Percentiles rank a stretch among this genome's conserved stretches.
Evolutionary conservation across 352 stramenopile genomes (phyloP).

Genomic region (Aphanomyces euteiches): DNA sequence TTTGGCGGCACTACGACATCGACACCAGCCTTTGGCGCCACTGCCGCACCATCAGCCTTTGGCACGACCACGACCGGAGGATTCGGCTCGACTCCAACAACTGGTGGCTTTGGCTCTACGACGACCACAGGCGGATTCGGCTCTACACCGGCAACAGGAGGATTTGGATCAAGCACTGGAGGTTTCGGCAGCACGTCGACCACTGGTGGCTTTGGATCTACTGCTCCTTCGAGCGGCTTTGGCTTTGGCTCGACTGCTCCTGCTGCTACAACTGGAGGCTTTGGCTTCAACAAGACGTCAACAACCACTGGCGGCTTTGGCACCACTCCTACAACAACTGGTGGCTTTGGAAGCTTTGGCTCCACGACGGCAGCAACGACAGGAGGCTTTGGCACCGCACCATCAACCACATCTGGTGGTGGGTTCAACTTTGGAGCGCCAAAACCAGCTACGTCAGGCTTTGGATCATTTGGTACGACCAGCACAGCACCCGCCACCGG

Average conservation of each 20-base stretch:
- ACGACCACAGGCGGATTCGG: slow-evolving; percentile 32
- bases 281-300: neutral
- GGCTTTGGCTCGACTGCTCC: neutral
- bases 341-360: slow-evolving; percentile 43
- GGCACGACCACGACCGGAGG: slow-evolving; percentile 8
- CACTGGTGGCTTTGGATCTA: neutral
- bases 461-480: slow-evolving; percentile 27
- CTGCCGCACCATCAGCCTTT: neutral
- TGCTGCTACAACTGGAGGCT: slow-evolving; percentile 5
- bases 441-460: neutral
- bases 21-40: neutral
- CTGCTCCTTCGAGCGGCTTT: slow-evolving; percentile 36
- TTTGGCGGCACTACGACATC: too few relatives aligned
- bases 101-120: slow-evolving; percentile 40
- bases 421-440: slow-evolving; percentile 18
- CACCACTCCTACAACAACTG: slow-evolving; percentile 38
- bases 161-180: slow-evolving; percentile 19
- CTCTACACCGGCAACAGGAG: neutral
- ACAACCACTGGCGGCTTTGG: slow-evolving; percentile 43
- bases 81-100: slow-evolving; percentile 14
- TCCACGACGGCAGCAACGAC: slow-evolving; percentile 1
- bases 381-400: slow-evolving; percentile 15
- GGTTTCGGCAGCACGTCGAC: slow-evolving; percentile 46
- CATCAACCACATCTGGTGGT: neutral
- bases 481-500: neutral